A percentile compares a stretch with the other conserved stretches of the same genome.
Conservation (phyloP, 768 basidiomycete species). For the Coprinopsis strossmayeri region DNA sequence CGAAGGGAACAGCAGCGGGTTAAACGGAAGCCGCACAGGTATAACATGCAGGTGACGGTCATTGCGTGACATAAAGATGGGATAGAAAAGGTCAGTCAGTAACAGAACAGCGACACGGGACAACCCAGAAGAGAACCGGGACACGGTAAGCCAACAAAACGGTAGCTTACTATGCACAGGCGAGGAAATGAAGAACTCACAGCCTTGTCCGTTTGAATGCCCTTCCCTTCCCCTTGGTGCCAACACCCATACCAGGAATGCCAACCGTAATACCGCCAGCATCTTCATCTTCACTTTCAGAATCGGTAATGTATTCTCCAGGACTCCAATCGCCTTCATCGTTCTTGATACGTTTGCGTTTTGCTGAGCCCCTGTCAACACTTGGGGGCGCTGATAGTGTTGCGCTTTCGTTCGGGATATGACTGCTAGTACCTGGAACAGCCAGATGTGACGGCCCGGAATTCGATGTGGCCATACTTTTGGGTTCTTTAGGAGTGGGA, state of each 20-base stretch:
- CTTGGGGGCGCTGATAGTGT: not conserved
- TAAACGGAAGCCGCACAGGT: not conserved
- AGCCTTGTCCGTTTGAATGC: slow-evolving; percentile 26
- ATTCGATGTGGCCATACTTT: not conserved
- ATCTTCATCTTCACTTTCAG: slow-evolving; percentile 34
- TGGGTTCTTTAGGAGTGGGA: not conserved
- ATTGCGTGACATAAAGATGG: not conserved
- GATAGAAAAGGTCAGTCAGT: slow-evolving; percentile 1
- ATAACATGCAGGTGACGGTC: not conserved
- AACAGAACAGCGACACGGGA: too few species aligned
- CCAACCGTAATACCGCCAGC: slow-evolving; percentile 41
- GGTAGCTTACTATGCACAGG: too few species aligned
- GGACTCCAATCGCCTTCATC: slow-evolving; percentile 12
- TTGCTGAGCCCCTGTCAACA: slow-evolving; percentile 10
- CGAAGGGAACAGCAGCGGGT: too few species aligned
- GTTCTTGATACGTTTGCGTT: slow-evolving; percentile 22
- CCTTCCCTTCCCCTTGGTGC: slow-evolving; percentile 23
- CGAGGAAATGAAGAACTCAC: too few species aligned
- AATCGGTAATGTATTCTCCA: slow-evolving; percentile 23
- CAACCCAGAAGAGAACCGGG: too few species aligned
- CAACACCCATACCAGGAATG: slow-evolving; percentile 36
- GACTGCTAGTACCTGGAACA: not conserved
- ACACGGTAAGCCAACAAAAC: too few species aligned
- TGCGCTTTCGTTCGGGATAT: not conserved
- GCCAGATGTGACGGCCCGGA: not conserved